Percentiles rank a stretch among this genome's conserved stretches.
phyloP scores from a whole-genome alignment of 73 alveolate species.

The Tetrahymena borealis region DNA sequence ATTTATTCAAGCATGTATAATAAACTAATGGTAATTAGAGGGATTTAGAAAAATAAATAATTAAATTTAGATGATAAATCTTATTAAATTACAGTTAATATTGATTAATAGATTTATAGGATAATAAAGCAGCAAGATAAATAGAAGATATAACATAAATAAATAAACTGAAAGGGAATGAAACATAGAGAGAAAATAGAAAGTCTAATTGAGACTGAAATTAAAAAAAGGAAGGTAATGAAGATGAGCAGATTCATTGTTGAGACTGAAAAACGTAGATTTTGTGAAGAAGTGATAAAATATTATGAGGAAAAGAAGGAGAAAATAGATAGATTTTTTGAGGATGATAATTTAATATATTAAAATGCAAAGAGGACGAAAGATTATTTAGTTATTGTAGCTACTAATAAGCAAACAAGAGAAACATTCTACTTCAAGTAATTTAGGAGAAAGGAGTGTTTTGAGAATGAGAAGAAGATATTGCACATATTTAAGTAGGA shows the following conservation, averaged over 20 bases:
- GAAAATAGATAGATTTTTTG: neutral
- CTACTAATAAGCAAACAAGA: neutral
- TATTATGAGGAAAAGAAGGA: neutral
- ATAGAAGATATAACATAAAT: too few relatives aligned
- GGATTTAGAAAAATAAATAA: too few relatives aligned
- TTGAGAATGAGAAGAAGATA: neutral
- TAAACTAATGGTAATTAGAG: too few relatives aligned
- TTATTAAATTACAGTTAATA: too few relatives aligned
- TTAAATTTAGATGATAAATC: too few relatives aligned
- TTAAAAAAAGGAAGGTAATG: neutral
- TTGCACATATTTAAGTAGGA: neutral
- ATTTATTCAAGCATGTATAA: too few relatives aligned
- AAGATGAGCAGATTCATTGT: neutral
- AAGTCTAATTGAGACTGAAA: neutral
- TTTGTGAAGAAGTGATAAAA: neutral
- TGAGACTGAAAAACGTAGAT: neutral
- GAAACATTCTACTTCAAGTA: neutral
- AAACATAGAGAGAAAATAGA: neutral
- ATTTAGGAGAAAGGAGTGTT: neutral
- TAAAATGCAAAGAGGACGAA: neutral
- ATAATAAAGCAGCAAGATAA: too few relatives aligned
- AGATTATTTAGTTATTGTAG: neutral
- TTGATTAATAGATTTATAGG: too few relatives aligned
- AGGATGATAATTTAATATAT: neutral
- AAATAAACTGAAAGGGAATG: neutral